These are phyloP conservation scores for Mortierella sp. DNA, from an alignment of 371 early-diverging fungal genomes.

Conservation along the genomic window DNA sequence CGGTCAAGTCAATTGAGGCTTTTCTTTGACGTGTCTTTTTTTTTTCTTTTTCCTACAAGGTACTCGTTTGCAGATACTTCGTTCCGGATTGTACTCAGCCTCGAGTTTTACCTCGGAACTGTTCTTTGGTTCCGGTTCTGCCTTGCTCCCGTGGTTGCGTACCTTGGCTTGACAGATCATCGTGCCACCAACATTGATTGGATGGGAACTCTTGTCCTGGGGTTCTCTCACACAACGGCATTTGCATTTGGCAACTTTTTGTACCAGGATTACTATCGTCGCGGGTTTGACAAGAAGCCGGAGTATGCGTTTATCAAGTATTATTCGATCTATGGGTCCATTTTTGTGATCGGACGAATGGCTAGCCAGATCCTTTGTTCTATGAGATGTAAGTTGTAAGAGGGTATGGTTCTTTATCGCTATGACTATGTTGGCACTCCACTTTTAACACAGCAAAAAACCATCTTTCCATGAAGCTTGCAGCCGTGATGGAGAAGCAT, in stretches of 20 bases:
- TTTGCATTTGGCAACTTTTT: conserved; percentile 50
- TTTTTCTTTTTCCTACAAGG: too few species aligned
- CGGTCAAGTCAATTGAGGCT: background rate
- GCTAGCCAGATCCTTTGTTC: conserved; percentile 45
- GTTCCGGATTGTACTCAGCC: conserved; percentile 47
- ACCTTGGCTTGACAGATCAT: conserved; percentile 28
- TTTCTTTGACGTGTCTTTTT: too few species aligned
- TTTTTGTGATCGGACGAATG: conserved; percentile 48
- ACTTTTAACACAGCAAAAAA: background rate
- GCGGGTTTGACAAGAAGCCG: conserved; percentile 50
- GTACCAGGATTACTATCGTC: conserved; percentile 50
- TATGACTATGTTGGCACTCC: background rate
- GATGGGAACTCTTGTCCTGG: conserved; percentile 48
- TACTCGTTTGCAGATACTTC: conserved; percentile 49
- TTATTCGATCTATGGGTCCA: conserved; percentile 52
- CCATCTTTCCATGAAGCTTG: conserved; percentile 17
- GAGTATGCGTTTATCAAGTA: conserved; percentile 53
- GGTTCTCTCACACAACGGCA: conserved; percentile 52
- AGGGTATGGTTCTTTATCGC: background rate
- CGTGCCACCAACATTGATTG: conserved; percentile 27
- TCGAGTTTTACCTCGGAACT: conserved; percentile 50
- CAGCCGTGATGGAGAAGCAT: conserved; percentile 45
- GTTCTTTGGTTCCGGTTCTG: conserved; percentile 53
- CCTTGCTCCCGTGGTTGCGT: conserved; percentile 32
- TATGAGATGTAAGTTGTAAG: conserved; percentile 24